These are phyloP conservation scores for Lobosporangium transversale DNA, from an alignment of 192 early-diverging fungal species.

Conservation along the genomic window DNA sequence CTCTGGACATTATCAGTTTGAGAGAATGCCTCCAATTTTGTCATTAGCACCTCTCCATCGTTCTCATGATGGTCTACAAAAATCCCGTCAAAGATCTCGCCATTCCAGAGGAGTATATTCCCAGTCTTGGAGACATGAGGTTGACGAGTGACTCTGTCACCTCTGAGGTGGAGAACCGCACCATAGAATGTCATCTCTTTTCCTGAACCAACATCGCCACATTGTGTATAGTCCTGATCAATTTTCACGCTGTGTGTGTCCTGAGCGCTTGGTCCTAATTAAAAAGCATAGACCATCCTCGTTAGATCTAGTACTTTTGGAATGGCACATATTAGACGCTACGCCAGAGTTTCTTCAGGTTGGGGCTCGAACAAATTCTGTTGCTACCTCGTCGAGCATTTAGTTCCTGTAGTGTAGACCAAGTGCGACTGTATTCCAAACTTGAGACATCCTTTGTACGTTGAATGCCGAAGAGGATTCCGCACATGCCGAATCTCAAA, in stretches of 20 bases:
- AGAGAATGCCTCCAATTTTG: slow-evolving; percentile 23
- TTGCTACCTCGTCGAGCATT: slow-evolving; percentile 67
- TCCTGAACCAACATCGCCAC: not conserved
- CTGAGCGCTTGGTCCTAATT: slow-evolving; percentile 65
- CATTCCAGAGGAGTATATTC: slow-evolving; percentile 84
- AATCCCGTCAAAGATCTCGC: slow-evolving; percentile 88
- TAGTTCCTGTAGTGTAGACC: slow-evolving; percentile 54
- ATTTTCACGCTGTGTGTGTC: slow-evolving; percentile 10
- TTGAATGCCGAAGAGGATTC: slow-evolving; percentile 62
- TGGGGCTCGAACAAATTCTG: no score
- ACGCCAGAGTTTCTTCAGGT: no score
- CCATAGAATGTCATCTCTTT: slow-evolving; percentile 56
- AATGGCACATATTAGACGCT: no score
- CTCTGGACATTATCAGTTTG: not conserved
- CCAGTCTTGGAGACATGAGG: slow-evolving; percentile 61
- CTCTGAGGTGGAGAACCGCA: slow-evolving; percentile 78
- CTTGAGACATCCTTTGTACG: slow-evolving; percentile 2
- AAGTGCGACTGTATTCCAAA: slow-evolving; percentile 19
- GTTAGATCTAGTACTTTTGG: not conserved
- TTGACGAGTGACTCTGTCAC: slow-evolving; percentile 63
- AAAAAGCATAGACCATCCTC: not conserved
- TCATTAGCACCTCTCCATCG: slow-evolving; percentile 40
- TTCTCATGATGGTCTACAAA: slow-evolving; percentile 56
- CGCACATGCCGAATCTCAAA: slow-evolving; percentile 55
- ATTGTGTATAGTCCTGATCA: not conserved